Conservation (phyloP, 495 filamentous ascomycete species). For the Lophiotrema nucula region DNA sequence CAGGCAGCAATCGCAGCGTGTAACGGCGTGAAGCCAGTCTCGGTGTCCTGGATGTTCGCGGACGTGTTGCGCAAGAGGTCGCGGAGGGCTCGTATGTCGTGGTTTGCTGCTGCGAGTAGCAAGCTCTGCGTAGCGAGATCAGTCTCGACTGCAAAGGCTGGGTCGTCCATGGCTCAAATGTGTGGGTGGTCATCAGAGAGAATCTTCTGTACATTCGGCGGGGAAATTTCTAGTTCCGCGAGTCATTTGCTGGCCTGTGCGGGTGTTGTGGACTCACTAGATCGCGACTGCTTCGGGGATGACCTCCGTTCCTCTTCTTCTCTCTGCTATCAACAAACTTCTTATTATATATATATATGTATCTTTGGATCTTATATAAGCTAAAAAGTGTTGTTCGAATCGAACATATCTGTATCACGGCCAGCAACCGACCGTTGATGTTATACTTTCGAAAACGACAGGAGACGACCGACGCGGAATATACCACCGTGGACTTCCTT, state of each 20-base stretch:
- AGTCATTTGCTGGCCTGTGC: neutral
- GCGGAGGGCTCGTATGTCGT: slow-evolving; percentile 73
- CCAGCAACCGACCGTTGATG: too few relatives aligned
- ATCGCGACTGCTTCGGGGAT: too few relatives aligned
- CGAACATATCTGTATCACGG: too few relatives aligned
- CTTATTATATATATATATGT: too few relatives aligned
- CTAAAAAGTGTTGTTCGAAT: too few relatives aligned
- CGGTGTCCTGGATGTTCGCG: slow-evolving; percentile 77
- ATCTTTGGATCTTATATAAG: too few relatives aligned
- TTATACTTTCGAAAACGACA: too few relatives aligned
- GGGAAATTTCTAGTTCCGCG: neutral
- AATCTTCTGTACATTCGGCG: neutral
- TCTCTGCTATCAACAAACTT: too few relatives aligned
- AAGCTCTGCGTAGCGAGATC: slow-evolving; percentile 45
- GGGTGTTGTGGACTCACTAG: too few relatives aligned
- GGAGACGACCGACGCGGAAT: too few relatives aligned
- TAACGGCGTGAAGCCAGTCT: slow-evolving; percentile 81
- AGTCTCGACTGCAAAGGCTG: slow-evolving; percentile 20
- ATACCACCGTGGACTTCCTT: too few relatives aligned
- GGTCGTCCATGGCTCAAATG: slow-evolving; percentile 22
- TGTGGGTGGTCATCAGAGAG: neutral
- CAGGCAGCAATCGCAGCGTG: slow-evolving; percentile 89
- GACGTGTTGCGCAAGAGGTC: slow-evolving; percentile 65
- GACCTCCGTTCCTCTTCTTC: too few relatives aligned
- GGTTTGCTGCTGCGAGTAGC: slow-evolving; percentile 78